Evolutionary conservation across 352 stramenopile species (phyloP).

Genomic region (Phytopythium delawarense): DNA sequence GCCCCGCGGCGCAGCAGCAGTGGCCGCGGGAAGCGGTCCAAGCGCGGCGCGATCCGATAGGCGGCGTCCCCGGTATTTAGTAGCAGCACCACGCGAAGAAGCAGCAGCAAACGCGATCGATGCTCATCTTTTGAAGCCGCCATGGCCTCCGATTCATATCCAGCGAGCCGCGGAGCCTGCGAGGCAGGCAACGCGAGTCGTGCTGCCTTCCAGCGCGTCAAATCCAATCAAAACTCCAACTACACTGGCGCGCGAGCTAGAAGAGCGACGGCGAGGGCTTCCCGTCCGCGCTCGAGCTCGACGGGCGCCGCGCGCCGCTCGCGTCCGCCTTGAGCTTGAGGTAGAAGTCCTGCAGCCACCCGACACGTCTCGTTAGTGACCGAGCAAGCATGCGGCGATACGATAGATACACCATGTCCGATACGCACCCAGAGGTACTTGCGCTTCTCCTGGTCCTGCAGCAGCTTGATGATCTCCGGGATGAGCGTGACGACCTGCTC

Average conservation of each 20-base stretch:
- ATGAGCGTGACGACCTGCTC: constrained; percentile 73
- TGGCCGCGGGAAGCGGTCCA: constrained; percentile 11
- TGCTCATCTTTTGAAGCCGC: not conserved
- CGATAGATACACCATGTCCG: no score
- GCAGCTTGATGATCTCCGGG: constrained; percentile 78
- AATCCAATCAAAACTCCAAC: constrained; percentile 1
- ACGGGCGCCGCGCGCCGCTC: constrained; percentile 13
- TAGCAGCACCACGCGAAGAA: not conserved
- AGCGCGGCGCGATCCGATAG: constrained; percentile 2
- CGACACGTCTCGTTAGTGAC: constrained; percentile 7
- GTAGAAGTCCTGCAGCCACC: constrained; percentile 54
- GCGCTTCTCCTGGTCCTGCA: constrained; percentile 80
- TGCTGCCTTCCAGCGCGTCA: not conserved
- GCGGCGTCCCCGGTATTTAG: not conserved
- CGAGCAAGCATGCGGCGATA: not conserved
- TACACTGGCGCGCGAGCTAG: constrained; percentile 17
- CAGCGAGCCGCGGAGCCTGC: not conserved
- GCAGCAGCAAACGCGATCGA: no score
- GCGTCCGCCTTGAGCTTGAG: constrained; percentile 64
- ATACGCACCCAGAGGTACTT: constrained; percentile 77
- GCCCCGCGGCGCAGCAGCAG: constrained; percentile 12
- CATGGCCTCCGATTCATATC: not conserved
- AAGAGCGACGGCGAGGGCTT: constrained; percentile 63
- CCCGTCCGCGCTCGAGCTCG: constrained; percentile 14
- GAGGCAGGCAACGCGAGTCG: not conserved